These are phyloP conservation scores for Artemisia argyi DNA, from an alignment of 129 eudicot species.

Conservation along the genomic window DNA sequence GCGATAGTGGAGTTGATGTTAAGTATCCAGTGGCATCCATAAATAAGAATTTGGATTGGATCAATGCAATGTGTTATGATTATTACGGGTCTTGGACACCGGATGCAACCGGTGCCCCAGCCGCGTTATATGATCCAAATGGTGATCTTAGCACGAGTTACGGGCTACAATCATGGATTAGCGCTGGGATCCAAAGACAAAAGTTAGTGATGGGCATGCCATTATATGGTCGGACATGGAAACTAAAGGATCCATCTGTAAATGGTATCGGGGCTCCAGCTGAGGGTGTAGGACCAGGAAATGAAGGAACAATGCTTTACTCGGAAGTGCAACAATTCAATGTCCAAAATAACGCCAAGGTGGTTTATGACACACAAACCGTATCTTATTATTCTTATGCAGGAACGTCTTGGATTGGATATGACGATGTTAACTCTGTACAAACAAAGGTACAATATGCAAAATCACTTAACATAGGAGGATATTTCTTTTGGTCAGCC, in stretches of 20 bases:
- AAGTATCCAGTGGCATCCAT: conserved; percentile 51
- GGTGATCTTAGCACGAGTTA: conserved; percentile 61
- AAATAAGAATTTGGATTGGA: conserved; percentile 63
- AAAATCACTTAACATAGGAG: conserved; percentile 47
- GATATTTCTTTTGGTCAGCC: conserved; percentile 80
- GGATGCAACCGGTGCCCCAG: conserved; percentile 56
- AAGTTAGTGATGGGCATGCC: conserved; percentile 81
- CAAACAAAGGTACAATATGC: conserved; percentile 52
- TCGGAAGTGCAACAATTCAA: conserved; percentile 43
- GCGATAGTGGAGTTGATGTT: conserved; percentile 20
- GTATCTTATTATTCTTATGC: conserved; percentile 59
- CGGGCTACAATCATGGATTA: conserved; percentile 71
- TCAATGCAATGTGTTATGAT: conserved; percentile 75
- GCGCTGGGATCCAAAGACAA: conserved; percentile 46
- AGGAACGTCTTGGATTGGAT: conserved; percentile 68
- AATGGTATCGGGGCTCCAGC: conserved; percentile 68
- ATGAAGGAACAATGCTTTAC: conserved; percentile 37
- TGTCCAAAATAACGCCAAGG: conserved; percentile 42
- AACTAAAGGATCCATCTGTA: conserved; percentile 44
- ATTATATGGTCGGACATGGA: conserved; percentile 69
- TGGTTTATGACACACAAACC: conserved; percentile 49
- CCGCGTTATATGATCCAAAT: conserved; percentile 52
- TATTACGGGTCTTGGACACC: conserved; percentile 65
- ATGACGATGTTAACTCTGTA: conserved; percentile 53
- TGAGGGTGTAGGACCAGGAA: conserved; percentile 56